A percentile compares a stretch with the other conserved stretches of the same genome.
Evolutionary conservation across 208 protist genomes (phyloP).

Genomic region (Strigomonas culicis): DNA sequence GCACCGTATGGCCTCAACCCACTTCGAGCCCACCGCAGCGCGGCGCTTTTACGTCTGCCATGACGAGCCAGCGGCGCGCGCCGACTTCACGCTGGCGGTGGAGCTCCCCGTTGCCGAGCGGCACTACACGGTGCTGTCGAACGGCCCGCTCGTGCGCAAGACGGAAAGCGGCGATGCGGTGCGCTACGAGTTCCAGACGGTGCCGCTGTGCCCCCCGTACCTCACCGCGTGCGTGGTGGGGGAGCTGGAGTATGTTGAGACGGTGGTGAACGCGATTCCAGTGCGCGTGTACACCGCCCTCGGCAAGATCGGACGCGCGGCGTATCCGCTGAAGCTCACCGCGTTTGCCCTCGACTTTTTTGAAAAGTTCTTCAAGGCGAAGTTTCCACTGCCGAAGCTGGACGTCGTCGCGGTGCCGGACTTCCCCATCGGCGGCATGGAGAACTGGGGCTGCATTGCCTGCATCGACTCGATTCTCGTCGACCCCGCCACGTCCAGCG

Average conservation of each 20-base stretch:
- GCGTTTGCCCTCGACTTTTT: conserved; percentile 79
- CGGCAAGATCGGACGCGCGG: conserved; percentile 56
- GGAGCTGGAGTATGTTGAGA: conserved; percentile 84
- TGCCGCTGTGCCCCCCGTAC: conserved; percentile 94
- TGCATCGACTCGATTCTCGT: conserved; percentile 92
- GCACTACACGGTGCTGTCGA: conserved; percentile 79
- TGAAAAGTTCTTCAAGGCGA: conserved; percentile 85
- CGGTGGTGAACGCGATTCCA: conserved; percentile 51
- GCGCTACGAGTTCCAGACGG: conserved; percentile 77
- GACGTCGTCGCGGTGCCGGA: conserved; percentile 97
- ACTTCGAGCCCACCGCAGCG: conserved; percentile 96
- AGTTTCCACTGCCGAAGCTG: conserved; percentile 95
- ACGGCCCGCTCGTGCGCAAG: conserved; percentile 56
- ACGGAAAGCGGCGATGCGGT: conserved; percentile 19
- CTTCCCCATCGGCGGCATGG: conserved; percentile 97
- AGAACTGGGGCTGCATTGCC: conserved; percentile 94
- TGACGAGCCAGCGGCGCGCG: conserved; percentile 96
- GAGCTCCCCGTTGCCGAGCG: conserved; percentile 51
- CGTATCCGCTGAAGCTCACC: conserved; percentile 82
- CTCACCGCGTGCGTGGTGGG: conserved; percentile 95
- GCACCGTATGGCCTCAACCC: conserved; percentile 91
- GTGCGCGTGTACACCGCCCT: conserved; percentile 71
- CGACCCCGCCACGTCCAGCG: conserved; percentile 54
- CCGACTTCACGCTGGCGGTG: conserved; percentile 93
- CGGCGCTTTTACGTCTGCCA: conserved; percentile 95